These are phyloP conservation scores for Alternaria incomplexa DNA, from an alignment of 2,329 filamentous ascomycete genomes.

Conservation along the genomic window DNA sequence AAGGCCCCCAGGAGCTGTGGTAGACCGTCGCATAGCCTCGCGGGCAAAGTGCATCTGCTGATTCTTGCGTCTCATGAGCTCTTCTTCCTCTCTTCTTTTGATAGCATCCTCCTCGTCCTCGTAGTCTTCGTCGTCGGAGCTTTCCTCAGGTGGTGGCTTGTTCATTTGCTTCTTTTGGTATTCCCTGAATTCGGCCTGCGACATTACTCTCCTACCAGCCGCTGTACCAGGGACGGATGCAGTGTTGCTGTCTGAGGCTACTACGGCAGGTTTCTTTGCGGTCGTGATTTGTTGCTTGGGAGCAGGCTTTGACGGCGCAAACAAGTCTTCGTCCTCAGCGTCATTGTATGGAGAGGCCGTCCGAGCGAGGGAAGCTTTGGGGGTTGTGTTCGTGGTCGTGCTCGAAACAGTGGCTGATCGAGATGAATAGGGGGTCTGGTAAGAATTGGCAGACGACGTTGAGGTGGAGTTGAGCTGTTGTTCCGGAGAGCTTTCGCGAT, in stretches of 20 bases:
- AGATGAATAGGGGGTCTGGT: slow-evolving; percentile 42
- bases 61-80: slow-evolving; percentile 39
- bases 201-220: slow-evolving; percentile 37
- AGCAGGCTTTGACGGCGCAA: slow-evolving; percentile 24
- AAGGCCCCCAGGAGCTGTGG: slow-evolving; percentile 31
- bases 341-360: slow-evolving; percentile 24
- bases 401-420: slow-evolving; percentile 36
- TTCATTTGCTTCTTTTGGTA: slow-evolving; percentile 36
- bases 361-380: slow-evolving; percentile 32
- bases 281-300: slow-evolving; percentile 9
- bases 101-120: slow-evolving; percentile 48
- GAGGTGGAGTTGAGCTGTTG: slow-evolving; percentile 31
- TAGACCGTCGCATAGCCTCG: slow-evolving; percentile 44
- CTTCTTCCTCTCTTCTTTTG: slow-evolving; percentile 41
- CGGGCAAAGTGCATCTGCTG: slow-evolving; percentile 44
- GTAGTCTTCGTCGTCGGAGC: slow-evolving; percentile 44
- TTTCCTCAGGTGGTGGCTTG: slow-evolving; percentile 33
- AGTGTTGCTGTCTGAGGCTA: slow-evolving; percentile 16
- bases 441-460: slow-evolving; percentile 39
- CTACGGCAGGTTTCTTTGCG: slow-evolving; percentile 11
- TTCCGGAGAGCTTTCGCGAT: slow-evolving; percentile 31
- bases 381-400: slow-evolving; percentile 36
- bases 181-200: slow-evolving; percentile 41
- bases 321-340: slow-evolving; percentile 41
- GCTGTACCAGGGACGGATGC: slow-evolving; percentile 14